A percentile compares a stretch with the other conserved stretches of the same genome.
phyloP scores from a whole-genome alignment of 2,329 filamentous ascomycete species.

The Achaetomium macrosporum region DNA sequence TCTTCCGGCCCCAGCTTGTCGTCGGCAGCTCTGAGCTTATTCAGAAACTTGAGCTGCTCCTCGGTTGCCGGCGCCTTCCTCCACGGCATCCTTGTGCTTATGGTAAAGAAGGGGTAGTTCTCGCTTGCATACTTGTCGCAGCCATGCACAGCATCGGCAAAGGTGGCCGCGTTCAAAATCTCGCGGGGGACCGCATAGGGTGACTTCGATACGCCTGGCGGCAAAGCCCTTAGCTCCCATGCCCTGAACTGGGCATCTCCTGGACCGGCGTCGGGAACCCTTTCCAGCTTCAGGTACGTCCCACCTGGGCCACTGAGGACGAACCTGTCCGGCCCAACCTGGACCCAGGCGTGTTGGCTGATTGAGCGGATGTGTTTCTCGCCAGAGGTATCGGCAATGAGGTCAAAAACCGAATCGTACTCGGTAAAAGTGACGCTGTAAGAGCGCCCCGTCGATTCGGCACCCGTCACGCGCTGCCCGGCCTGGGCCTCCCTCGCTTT shows the following conservation, averaged over 20 bases:
- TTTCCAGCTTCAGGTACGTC: constrained; percentile 53
- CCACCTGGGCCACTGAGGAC: constrained; percentile 61
- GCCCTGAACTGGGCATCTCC: constrained; percentile 34
- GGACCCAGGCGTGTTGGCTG: constrained; percentile 77
- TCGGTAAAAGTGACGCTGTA: constrained; percentile 71
- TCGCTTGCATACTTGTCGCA: constrained; percentile 73
- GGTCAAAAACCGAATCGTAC: constrained; percentile 86
- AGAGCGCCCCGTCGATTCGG: constrained; percentile 13
- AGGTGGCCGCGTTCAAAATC: constrained; percentile 59
- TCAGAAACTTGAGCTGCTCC: constrained; percentile 63
- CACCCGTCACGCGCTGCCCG: neutral
- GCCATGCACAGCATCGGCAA: constrained; percentile 73
- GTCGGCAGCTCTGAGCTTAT: constrained; percentile 54
- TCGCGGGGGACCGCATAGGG: constrained; percentile 65
- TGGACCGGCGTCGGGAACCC: constrained; percentile 29
- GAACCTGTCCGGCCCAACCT: constrained; percentile 63
- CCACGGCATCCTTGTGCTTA: constrained; percentile 64
- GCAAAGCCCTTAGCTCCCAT: constrained; percentile 45
- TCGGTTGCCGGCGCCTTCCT: constrained; percentile 58
- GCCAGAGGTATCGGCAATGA: constrained; percentile 73
- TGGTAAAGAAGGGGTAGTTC: constrained; percentile 61
- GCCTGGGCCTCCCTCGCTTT: constrained; percentile 30
- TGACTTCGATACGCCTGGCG: constrained; percentile 39
- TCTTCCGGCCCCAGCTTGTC: constrained; percentile 49
- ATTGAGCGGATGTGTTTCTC: constrained; percentile 73